These are phyloP conservation scores for Murraya paniculata DNA, from an alignment of 345 rosid species.

Conservation along the genomic window DNA sequence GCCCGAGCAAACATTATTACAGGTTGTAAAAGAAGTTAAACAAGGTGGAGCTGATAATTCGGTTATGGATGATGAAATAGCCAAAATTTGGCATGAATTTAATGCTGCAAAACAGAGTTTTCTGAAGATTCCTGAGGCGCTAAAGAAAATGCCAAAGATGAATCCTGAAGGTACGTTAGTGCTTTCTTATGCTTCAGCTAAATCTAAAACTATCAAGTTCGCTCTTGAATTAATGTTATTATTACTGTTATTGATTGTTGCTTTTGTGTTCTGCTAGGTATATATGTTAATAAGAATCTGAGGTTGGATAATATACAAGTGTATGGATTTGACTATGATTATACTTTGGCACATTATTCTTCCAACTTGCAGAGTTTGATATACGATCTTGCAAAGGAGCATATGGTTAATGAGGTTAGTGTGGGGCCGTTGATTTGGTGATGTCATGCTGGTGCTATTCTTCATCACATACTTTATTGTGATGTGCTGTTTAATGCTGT, in stretches of 20 bases:
- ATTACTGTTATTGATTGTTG: not conserved
- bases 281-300: constrained; percentile 85
- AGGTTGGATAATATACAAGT: constrained; percentile 81
- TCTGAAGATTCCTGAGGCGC: constrained; percentile 62
- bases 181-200: not conserved
- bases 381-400: constrained; percentile 87
- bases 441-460: not conserved
- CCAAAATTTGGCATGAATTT: constrained; percentile 56
- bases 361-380: constrained; percentile 77
- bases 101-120: constrained; percentile 69
- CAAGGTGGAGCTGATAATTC: constrained; percentile 19
- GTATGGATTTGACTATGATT: constrained; percentile 95
- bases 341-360: constrained; percentile 89
- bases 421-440: not conserved
- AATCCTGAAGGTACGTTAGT: constrained; percentile 68
- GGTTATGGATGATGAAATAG: constrained; percentile 40
- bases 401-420: constrained; percentile 92
- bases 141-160: constrained; percentile 72
- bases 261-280: constrained; percentile 42
- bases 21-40: constrained; percentile 34
- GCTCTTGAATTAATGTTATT: not conserved
- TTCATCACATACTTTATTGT: not conserved
- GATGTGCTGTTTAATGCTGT: constrained; percentile 1
- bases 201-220: not conserved
- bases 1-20: constrained; percentile 30